Evolutionary conservation across 306 rosid species (phyloP).

Genomic region (Neltuma alba): DNA sequence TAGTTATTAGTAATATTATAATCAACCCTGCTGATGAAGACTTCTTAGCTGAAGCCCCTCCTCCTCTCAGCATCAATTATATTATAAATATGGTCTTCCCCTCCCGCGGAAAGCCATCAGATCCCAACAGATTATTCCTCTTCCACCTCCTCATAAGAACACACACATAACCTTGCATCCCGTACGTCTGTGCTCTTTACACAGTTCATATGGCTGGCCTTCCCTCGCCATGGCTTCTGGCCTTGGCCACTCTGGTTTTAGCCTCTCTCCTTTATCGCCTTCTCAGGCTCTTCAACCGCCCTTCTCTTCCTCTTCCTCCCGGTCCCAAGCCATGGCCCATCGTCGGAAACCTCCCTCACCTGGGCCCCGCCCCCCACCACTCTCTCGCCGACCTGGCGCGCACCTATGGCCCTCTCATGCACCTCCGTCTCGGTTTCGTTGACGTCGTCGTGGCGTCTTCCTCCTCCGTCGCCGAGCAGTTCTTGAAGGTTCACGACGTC

Average conservation of each 20-base stretch:
- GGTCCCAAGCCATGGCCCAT: conserved; percentile 90
- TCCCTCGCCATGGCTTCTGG: conserved; percentile 24
- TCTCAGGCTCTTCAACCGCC: conserved; percentile 19
- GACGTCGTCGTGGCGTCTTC: conserved; percentile 75
- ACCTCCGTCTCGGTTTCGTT: conserved; percentile 68
- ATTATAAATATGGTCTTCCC: background rate
- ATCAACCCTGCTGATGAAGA: too few relatives aligned
- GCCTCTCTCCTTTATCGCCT: conserved; percentile 37
- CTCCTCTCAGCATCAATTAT: background rate
- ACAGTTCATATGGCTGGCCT: background rate
- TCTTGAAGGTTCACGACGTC: conserved; percentile 66
- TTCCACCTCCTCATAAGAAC: too few relatives aligned
- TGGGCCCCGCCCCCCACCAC: conserved; percentile 80
- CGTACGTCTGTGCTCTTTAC: too few relatives aligned
- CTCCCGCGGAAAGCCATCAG: background rate
- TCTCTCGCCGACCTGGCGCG: conserved; percentile 64
- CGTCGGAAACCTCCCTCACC: conserved; percentile 78
- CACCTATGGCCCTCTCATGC: conserved; percentile 70
- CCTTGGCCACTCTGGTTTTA: conserved; percentile 18
- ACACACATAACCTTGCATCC: too few relatives aligned
- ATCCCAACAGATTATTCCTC: background rate
- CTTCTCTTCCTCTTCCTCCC: conserved; percentile 54
- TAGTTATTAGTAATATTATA: too few relatives aligned
- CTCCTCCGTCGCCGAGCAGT: conserved; percentile 69
- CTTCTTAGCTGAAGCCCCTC: too few relatives aligned